Percentiles rank a stretch among this genome's conserved stretches.
phyloP scores from a whole-genome alignment of 1,284 basidiomycete genomes.

The Rhodotorula sp. region DNA sequence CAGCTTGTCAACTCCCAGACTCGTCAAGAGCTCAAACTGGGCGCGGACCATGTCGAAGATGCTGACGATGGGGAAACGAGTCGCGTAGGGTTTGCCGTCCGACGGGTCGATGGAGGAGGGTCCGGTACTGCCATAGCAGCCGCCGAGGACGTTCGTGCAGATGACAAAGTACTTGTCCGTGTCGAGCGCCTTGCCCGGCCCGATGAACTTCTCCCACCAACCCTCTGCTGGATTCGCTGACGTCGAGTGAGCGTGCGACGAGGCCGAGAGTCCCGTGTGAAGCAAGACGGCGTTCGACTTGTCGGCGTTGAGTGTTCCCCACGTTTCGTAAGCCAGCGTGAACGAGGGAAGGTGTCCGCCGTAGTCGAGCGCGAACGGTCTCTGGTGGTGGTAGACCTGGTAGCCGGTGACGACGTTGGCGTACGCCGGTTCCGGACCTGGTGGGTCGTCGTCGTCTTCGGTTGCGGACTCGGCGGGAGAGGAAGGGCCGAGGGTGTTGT shows the following conservation, averaged over 20 bases:
- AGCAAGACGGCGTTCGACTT: conserved; percentile 92
- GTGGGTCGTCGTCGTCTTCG: conserved; percentile 30
- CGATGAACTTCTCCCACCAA: conserved; percentile 99
- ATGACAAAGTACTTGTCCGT: conserved; percentile 90
- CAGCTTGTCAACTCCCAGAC: conserved; percentile 76
- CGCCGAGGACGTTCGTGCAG: conserved; percentile 95
- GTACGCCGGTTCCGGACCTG: conserved; percentile 53
- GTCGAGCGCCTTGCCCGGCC: conserved; percentile 89
- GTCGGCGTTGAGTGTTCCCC: conserved; percentile 78
- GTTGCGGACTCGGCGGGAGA: conserved; percentile 6
- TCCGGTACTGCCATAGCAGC: conserved; percentile 95
- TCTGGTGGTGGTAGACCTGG: conserved; percentile 48
- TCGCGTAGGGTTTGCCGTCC: conserved; percentile 75
- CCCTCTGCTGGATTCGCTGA: conserved; percentile 74
- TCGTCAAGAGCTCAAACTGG: conserved; percentile 82
- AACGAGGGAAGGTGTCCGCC: conserved; percentile 68
- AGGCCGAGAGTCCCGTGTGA: conserved; percentile 92
- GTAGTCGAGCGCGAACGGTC: conserved; percentile 72
- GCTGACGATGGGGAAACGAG: conserved; percentile 84
- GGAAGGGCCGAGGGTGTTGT: conserved; percentile 23
- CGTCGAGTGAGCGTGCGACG: conserved; percentile 89
- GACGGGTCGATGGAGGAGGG: conserved; percentile 74
- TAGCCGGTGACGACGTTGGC: conserved; percentile 52
- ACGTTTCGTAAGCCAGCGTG: conserved; percentile 94
- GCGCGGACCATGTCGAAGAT: conserved; percentile 95